Base-by-base conservation (phyloP, 2,329 filamentous ascomycete species). In the Colletotrichum viniferum region DNA sequence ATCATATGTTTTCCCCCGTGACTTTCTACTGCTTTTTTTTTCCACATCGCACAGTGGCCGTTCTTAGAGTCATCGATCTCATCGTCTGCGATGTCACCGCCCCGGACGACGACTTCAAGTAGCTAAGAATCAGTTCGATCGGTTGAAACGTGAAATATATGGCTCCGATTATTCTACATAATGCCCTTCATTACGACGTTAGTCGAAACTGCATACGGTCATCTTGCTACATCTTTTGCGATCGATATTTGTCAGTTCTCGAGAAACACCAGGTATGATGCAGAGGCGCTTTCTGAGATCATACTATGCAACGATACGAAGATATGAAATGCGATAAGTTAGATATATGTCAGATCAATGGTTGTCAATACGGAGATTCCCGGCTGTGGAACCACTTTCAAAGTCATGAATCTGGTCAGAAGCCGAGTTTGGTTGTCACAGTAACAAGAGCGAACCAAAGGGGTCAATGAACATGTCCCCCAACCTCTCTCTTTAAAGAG, bases 141-240 rank as follows among this genome's bases (percentile, higher is more conserved):
- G 0, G 9, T 43, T 43, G 0, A 10, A n/a, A 43, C 1, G 9
- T 43, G 18, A 43, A n/a, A 7, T n/a, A 1, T 5, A 5, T 0
- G 36, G 36, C 16, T 38, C 14, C 16, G 16, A 8, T 5, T 38
- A 8, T 8, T 38, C 16, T 1, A 38, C 1, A 38, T 18, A 1
- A 18, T 38, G 16, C 3, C 34, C 14, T 36, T 16, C 16, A 9
- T 38, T 16, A 7, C 7, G 36, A 38, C 14, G 2, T 8, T 9
- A 38, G 36, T 38, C 4, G 14, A 9, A 18, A 16, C 36, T 38
- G 7, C 36, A 18, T 18, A 1, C 36, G 36, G 7, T 18, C 36
- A 18, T 16, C 16, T 38, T 38, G 16, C 36, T 43, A 43, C 7
- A 5, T 43, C 18, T 4, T 6, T n/a, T n/a, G 18, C 18, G 18